Evolutionary conservation across 2,329 filamentous ascomycete genomes (phyloP), one percentile per base, ranked within the genome.

Genomic region (Trichoderma oligosporum): DNA sequence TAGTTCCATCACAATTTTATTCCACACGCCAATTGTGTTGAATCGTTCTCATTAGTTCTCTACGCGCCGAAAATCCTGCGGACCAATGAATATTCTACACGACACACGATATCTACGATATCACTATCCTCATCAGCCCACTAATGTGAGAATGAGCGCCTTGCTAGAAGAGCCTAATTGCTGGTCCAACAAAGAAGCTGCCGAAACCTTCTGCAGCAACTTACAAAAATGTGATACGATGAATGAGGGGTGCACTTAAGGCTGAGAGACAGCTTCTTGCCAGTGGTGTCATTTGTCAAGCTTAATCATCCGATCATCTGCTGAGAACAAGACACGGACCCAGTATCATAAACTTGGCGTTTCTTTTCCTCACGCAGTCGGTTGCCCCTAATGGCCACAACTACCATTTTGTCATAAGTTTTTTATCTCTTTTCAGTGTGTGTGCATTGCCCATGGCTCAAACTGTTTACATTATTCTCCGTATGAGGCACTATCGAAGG

Each of bases 251-350:
- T 54, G 49, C 8, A 18, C 11, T 7, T 44, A 54, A 45, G 49
- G 49, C 38, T 7, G 20, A 44, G 20, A 25, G 24, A 35, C 36
- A n/a, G 11, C 44, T 29, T 16, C 54, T 12, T 16, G 22, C 24
- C 20, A 44, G 54, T 49, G 45, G 54, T 57, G 45, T 39, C 54
- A 57, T 38, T 25, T 31, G 12, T 14, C 38, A 25, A 22, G 44
- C 45, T 27, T 29, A 24, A 57, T 57, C 46, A 36, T 57, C 44
- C 36, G 45, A 57, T 57, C 38, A 49, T 51, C 54, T 57, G 45
- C 45, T 49, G 54, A 57, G 54, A 48, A 49, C 27, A 27, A 49
- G 44, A 44, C 39, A 42, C 38, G 35, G 27, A 14, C n/a, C 38
- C 11, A 42, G 25, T 31, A n/a, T 57, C 45, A 25, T 25, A 55